Base-by-base conservation (phyloP, 441 rosid species). In the Euphorbia celastroides region DNA sequence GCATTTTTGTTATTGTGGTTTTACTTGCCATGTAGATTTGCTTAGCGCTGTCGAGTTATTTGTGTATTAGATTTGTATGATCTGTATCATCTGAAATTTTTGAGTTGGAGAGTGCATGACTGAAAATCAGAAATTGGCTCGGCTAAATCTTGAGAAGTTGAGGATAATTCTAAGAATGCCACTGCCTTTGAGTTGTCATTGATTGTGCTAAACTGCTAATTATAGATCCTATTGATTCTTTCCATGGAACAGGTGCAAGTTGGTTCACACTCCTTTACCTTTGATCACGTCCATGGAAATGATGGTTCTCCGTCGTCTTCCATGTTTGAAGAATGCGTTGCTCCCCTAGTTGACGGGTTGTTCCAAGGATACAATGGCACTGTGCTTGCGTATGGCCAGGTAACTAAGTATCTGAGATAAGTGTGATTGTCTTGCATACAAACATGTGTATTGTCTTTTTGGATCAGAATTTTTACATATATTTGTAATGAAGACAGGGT, bases 301-400 rank as follows among this genome's bases (percentile, higher is more conserved):
- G 78, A 81, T 0, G 85, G 85, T 65, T 74, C 93, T 72, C 87
- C 96, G 1, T 77, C 98, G 60, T 73, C 86, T 22, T 72, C 81
- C 62, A 92, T 92, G 90, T 92, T 87, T 74, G 88, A 86, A 78
- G 91, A 92, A 81, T 95, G 98, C 19, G 73, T 86, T 73, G 81
- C 86, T 5, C 86, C 97, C 0, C 89, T 95, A 1, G 96, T 95
- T 22, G 95, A 90, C 48, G 99, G 96, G 11, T 85, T 95, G 64
- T 92, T 95, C 74, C 99, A 87, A 72, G 98, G 99, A 64, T 92
- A 92, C 77, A 95, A 95, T 77, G 99, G 93, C 7, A 95, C 98
- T 0, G 98, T 95, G 51, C 97, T 95, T 64, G 99, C 99, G 62
- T 95, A 95, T 77, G 99, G 99, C 36, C 99, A 92, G 97, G 98